Evolutionary conservation across 306 rosid species (phyloP).

Genomic region (Mimosa pudica): DNA sequence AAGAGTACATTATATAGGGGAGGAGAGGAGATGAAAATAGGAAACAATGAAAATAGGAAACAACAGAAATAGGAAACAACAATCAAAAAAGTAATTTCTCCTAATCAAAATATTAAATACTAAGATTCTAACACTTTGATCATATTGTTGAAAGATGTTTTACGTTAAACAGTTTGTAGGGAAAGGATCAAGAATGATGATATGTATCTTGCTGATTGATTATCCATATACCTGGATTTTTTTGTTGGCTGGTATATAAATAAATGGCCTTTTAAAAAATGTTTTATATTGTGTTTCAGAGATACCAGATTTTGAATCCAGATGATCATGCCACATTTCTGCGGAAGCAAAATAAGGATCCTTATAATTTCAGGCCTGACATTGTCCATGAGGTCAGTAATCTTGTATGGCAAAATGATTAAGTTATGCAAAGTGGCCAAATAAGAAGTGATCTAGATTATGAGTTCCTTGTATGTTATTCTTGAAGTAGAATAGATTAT

Average conservation of each 20-base stretch:
- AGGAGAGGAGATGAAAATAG: no score
- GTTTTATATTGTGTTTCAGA: constrained; percentile 20
- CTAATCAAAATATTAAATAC: no score
- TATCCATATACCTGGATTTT: background rate
- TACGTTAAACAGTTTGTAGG: background rate
- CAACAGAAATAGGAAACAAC: no score
- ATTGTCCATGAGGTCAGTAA: constrained; percentile 32
- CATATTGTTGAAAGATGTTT: background rate
- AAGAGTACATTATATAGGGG: no score
- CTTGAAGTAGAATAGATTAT: background rate
- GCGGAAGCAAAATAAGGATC: constrained; percentile 32
- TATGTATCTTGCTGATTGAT: background rate
- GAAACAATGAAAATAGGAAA: no score
- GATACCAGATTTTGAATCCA: constrained; percentile 35
- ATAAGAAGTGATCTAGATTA: background rate
- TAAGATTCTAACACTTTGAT: no score
- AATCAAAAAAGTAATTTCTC: no score
- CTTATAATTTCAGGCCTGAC: constrained; percentile 36
- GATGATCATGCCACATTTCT: constrained; percentile 31
- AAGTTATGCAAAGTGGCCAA: background rate
- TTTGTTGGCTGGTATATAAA: background rate
- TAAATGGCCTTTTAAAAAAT: background rate
- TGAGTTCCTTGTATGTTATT: background rate
- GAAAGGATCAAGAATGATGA: background rate
- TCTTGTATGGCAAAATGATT: background rate